phyloP scores from a whole-genome alignment of 768 basidiomycete species.

The Boletellus ananas region DNA sequence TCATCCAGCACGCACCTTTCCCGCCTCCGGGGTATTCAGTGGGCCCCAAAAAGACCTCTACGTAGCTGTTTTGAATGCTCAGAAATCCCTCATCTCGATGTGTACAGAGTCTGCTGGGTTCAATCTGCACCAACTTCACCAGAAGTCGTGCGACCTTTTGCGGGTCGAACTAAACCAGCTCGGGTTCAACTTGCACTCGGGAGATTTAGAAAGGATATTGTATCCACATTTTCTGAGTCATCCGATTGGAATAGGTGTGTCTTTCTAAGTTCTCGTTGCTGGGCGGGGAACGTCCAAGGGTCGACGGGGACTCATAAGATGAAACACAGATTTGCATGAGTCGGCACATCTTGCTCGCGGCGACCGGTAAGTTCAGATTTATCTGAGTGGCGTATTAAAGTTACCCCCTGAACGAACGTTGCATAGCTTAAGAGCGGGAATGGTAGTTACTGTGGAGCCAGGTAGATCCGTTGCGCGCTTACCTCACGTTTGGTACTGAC shows the following conservation, averaged over 20 bases:
- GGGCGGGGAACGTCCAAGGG: background rate
- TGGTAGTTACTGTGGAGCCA: slow-evolving; percentile 92
- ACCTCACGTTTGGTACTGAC: slow-evolving; percentile 1
- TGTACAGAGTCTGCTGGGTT: slow-evolving; percentile 57
- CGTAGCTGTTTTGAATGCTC: slow-evolving; percentile 65
- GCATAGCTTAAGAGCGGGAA: slow-evolving; percentile 68
- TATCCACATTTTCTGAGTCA: slow-evolving; percentile 95
- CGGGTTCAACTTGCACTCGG: slow-evolving; percentile 37
- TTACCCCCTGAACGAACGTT: slow-evolving; percentile 6
- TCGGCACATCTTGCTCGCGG: slow-evolving; percentile 58
- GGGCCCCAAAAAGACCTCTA: slow-evolving; percentile 83
- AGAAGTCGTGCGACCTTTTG: slow-evolving; percentile 62
- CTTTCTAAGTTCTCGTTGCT: background rate
- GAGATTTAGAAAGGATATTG: slow-evolving; percentile 63
- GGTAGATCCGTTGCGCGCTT: slow-evolving; percentile 38
- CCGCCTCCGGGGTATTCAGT: slow-evolving; percentile 78
- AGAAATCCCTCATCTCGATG: slow-evolving; percentile 60
- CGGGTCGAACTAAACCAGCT: slow-evolving; percentile 70
- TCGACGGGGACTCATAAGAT: slow-evolving; percentile 10
- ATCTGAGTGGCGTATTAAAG: background rate
- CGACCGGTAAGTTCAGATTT: slow-evolving; percentile 41
- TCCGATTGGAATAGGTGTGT: slow-evolving; percentile 82
- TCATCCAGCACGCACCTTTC: slow-evolving; percentile 76
- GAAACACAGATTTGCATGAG: slow-evolving; percentile 78
- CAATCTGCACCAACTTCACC: slow-evolving; percentile 75